These are phyloP conservation scores for Stagonosporopsis chrysanthemi DNA, from an alignment of 2,329 filamentous ascomycete genomes.

Conservation along the genomic window DNA sequence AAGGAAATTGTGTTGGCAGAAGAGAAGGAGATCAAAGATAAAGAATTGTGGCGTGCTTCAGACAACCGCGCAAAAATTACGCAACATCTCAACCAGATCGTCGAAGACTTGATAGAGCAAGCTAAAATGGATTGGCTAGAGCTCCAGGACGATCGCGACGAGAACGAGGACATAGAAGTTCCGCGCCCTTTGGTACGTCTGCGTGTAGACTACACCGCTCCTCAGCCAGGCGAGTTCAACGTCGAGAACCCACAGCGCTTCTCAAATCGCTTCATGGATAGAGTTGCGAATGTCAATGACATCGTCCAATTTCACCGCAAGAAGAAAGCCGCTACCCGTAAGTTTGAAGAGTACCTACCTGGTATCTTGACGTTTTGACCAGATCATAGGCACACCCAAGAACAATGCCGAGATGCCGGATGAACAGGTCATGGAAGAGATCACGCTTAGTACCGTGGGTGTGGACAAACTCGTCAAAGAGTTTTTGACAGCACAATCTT, in stretches of 20 bases:
- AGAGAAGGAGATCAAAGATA: slow-evolving; percentile 77
- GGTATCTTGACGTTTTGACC: not conserved
- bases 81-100: slow-evolving; percentile 74
- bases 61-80: slow-evolving; percentile 86
- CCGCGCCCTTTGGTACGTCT: slow-evolving; percentile 87
- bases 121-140: slow-evolving; percentile 82
- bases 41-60: slow-evolving; percentile 77
- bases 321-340: slow-evolving; percentile 65
- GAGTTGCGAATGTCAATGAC: slow-evolving; percentile 92
- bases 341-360: slow-evolving; percentile 5
- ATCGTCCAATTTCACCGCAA: slow-evolving; percentile 93
- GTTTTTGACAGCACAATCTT: slow-evolving; percentile 83
- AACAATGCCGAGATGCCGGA: slow-evolving; percentile 68
- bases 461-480: slow-evolving; percentile 90
- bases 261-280: slow-evolving; percentile 88
- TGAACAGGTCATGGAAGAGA: slow-evolving; percentile 65
- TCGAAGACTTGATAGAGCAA: slow-evolving; percentile 86
- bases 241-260: slow-evolving; percentile 96
- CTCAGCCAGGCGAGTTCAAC: slow-evolving; percentile 85
- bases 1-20: slow-evolving; percentile 79
- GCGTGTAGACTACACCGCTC: slow-evolving; percentile 87
- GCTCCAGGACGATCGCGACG: slow-evolving; percentile 65
- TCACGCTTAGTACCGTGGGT: slow-evolving; percentile 78
- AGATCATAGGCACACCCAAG: slow-evolving; percentile 52
- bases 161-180: slow-evolving; percentile 64